Conservation (phyloP, 2,329 filamentous ascomycete species). For the Penicillium sp. region DNA sequence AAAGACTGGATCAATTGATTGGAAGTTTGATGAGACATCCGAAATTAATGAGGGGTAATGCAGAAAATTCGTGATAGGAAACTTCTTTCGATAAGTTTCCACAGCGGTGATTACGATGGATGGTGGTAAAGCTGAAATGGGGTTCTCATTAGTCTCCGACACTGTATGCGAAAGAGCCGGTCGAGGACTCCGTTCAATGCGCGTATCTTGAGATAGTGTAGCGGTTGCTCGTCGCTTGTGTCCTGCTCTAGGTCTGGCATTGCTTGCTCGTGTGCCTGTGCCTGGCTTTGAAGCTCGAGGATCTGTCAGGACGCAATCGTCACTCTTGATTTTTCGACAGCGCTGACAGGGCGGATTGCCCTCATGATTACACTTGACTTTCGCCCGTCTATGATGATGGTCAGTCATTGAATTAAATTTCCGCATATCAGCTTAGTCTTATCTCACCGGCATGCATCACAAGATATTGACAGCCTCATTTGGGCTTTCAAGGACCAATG, state of each 20-base stretch:
- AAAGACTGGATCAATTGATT: constrained; percentile 35
- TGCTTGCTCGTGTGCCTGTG: neutral
- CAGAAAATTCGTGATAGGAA: constrained; percentile 38
- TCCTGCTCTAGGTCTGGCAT: constrained; percentile 4
- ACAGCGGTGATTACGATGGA: constrained; percentile 35
- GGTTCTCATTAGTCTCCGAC: constrained; percentile 13
- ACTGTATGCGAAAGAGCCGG: constrained; percentile 4
- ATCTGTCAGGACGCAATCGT: constrained; percentile 31
- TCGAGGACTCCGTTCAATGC: neutral
- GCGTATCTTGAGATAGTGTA: neutral
- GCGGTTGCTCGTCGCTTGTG: constrained; percentile 17
- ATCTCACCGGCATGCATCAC: constrained; percentile 34
- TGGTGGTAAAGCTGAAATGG: constrained; percentile 24
- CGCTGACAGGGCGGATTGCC: constrained; percentile 36
- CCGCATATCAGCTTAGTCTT: neutral
- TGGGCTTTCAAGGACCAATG: neutral
- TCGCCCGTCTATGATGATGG: constrained; percentile 27
- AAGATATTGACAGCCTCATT: constrained; percentile 39
- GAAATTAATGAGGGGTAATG: constrained; percentile 39
- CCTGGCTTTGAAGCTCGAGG: constrained; percentile 22
- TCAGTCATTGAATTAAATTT: neutral
- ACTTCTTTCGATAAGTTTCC: constrained; percentile 38
- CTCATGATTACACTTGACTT: constrained; percentile 39
- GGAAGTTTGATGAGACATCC: constrained; percentile 30
- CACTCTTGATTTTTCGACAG: constrained; percentile 26